These are phyloP conservation scores for Argentina anserina DNA, from an alignment of 306 rosid species.

Conservation along the genomic window DNA sequence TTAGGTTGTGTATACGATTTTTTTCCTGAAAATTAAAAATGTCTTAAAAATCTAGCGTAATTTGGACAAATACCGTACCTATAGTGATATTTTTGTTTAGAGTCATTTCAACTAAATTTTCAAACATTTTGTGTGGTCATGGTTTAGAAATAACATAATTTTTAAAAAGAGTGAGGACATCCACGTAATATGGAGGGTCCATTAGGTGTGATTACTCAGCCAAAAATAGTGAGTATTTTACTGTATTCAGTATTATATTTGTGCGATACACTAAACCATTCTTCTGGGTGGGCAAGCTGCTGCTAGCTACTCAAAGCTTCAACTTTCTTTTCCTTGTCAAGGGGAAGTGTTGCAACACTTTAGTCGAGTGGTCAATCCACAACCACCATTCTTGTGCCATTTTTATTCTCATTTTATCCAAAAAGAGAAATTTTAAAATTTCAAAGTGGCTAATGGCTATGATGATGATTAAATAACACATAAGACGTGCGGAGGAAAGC, in stretches of 20 bases:
- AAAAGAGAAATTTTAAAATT: slow-evolving; percentile 8
- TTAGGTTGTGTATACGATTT: no score
- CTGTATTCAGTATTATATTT: slow-evolving; percentile 12
- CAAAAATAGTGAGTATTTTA: not conserved
- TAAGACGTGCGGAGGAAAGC: slow-evolving; percentile 52
- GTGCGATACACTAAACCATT: slow-evolving; percentile 28
- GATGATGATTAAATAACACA: slow-evolving; percentile 67
- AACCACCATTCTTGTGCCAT: slow-evolving; percentile 30
- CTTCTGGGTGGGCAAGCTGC: slow-evolving; percentile 28
- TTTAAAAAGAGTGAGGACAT: not conserved
- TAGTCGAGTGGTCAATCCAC: slow-evolving; percentile 45
- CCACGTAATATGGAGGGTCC: slow-evolving; percentile 33
- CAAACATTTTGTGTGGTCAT: not conserved
- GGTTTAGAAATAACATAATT: not conserved
- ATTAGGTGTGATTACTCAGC: not conserved
- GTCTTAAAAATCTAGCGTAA: no score
- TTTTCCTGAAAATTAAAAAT: no score
- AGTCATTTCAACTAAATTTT: no score
- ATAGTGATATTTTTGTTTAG: no score
- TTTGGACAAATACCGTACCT: no score
- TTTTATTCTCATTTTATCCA: not conserved
- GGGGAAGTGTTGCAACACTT: not conserved
- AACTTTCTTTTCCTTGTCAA: not conserved
- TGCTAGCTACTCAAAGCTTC: slow-evolving; percentile 1
- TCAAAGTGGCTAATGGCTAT: slow-evolving; percentile 27